Base-by-base conservation (phyloP, 2,329 filamentous ascomycete species). In the Bipolaris sorokiniana region DNA sequence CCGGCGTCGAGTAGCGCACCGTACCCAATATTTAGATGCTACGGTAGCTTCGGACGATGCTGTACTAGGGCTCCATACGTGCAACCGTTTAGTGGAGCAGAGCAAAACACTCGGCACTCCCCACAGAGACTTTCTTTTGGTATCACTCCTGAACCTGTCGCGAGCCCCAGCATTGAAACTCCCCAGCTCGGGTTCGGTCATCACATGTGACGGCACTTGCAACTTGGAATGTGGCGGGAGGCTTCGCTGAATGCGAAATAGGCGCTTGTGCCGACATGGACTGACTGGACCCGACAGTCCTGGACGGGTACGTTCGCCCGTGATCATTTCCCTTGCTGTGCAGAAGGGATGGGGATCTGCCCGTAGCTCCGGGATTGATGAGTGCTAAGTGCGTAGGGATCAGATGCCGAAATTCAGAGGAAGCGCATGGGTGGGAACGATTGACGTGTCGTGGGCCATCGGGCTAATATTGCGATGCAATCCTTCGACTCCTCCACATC, bases 31-130 rank as follows among this genome's bases (percentile, higher is more conserved):
- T 53, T 57, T 46, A 56, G 48, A 60, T 45, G 61, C 55, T 64
- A 59, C 60, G 62, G 63, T 68, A 66, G 64, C 63, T 60, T 62
- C 66, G 63, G 64, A 62, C 26, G 49, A 61, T 54, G 53, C 57
- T 51, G 46, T 60, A 44, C 48, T 51, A 51, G 42, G 45, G 45
- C 48, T 59, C 62, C 61, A 65, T 40, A 59, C 46, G 34, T 22
- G 31, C 28, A 37, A 49, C 33, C 20, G 22, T 34, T 40, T 13
- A 15, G 31, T 46, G 51, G 41, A 50, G 13, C 48, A 18, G 9
- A 9, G 34, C 33, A 37, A 44, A 48, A 16, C 28, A 15, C 52
- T 48, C 31, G 28, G 50, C 31, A 26, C 54, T 54, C 42, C 38
- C 37, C 50, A 48, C 33, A n/a, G 20, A 26, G 44, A 16, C 51